Evolutionary conservation across 768 basidiomycete genomes (phyloP), one percentile per base, ranked within the genome.

Genomic region (Termitomyces titanicus): DNA sequence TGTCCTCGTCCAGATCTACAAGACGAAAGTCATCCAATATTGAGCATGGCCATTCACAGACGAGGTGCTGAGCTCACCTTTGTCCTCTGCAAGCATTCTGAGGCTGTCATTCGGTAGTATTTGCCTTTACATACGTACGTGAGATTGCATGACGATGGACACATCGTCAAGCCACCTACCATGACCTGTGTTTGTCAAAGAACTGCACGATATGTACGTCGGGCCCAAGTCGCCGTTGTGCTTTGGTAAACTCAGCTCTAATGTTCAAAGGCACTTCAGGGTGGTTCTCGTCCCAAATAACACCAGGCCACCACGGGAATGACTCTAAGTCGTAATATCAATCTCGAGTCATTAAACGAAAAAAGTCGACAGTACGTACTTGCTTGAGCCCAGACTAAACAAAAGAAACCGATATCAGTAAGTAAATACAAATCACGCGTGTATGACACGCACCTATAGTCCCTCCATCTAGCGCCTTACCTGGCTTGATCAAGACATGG

Each of bases 251-350:
- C 31, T 55, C 60, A 34, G 62, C 44, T 27, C 65, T 43, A 48
- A 79, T 70, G 29, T 74, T 72, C 22, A 49, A 40, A 34, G 88
- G 88, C n/a, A 93, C 78, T 0, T 66, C 67, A 1, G 74, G 68
- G 45, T 87, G 81, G 38, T 85, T 81, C 9, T 80, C 78, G 24
- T 85, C 83, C 49, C 79, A 86, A 15, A 94, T 79, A 9, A 89
- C 83, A 9, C 86, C 94, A 38, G 94, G 91, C 86, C 89, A 96
- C 85, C 86, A 95, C 1, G 94, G 94, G 62, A 77, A 94, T 0
- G 85, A 80, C 34, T 74, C 91, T 92, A 54, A 47, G 15, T 17
- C 9, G 10, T 6, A 25, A 9, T 7, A 11, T 51, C 17, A 45
- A 48, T 46, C 61, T 46, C 47, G 13, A 51, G 45, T 40, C 42